Evolutionary conservation across 106 monocot species (phyloP), one percentile per base, ranked within the genome.

Genomic region (Acorus calamus): DNA sequence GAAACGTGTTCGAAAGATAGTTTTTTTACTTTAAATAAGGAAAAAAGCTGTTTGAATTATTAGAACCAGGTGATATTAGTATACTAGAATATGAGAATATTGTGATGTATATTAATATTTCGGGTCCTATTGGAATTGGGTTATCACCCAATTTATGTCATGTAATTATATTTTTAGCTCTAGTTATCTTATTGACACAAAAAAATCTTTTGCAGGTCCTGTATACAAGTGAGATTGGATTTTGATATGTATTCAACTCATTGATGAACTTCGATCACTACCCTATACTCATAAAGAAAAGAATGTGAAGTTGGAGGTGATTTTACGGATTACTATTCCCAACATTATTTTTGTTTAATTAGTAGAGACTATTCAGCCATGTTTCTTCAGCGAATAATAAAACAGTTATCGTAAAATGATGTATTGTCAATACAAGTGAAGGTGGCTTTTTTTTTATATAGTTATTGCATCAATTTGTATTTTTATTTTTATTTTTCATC

Each of bases 221-320:
- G 86, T 58, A 86, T 78, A 53, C 85, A 89, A 69, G 79, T 89
- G 50, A 86, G 86, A 5, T 74, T 90, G 53, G 90, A 90, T 53
- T 90, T 90, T 64, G 90, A 61, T 79, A 53, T 89, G 89, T 66
- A 42, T 85, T 10, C 66, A 60, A 2, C 47, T 86, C 51, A 86
- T 85, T 7, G 75, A 83, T 49, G 85, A 89, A 44, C 83, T 90
- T 12, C 69, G 86, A 14, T 61, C 67, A 59, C 86, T 90, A 63
- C 90, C 90, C 6, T 58, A 53, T 44, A 76, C 80, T 57, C 90
- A 90, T 54, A 71, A 73, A 65, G 57, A 78, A 1, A 90, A 86
- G 52, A 83, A 90, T 78, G 90, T 86, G 49, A 90, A 90, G 60
- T 51, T 90, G 46, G 90, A 90, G 86, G 90, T 90, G 57, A 56